phyloP scores from a whole-genome alignment of 2,329 filamentous ascomycete genomes.

The Lomentospora prolificans region DNA sequence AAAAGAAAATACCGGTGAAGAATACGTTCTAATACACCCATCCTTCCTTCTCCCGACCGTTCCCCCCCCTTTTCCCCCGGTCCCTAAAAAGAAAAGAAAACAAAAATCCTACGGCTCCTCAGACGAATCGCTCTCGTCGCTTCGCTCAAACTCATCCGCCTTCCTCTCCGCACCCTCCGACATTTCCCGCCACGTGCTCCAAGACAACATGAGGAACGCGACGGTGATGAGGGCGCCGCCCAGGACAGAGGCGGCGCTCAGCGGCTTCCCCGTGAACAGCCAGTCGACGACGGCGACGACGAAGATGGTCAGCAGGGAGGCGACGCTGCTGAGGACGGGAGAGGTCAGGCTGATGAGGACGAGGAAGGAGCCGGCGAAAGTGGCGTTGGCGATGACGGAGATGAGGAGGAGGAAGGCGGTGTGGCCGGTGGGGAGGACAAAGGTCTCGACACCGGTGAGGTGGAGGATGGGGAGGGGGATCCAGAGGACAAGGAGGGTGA shows the following conservation, averaged over 20 bases:
- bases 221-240: conserved; percentile 83
- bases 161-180: conserved; percentile 65
- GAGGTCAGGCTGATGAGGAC: conserved; percentile 88
- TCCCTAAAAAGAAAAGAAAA: no score
- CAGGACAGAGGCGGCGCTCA: conserved; percentile 63
- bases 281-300: conserved; percentile 90
- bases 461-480: conserved; percentile 82
- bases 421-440: conserved; percentile 69
- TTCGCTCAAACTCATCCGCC: conserved; percentile 37
- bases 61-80: no score
- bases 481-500: conserved; percentile 85
- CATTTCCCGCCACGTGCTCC: conserved; percentile 91
- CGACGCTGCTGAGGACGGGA: conserved; percentile 85
- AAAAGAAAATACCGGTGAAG: no score
- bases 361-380: conserved; percentile 86
- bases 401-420: conserved; percentile 72
- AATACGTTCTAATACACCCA: no score
- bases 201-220: conserved; percentile 80
- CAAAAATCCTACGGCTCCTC: conserved; percentile 14
- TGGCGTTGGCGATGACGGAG: conserved; percentile 77
- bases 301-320: conserved; percentile 91
- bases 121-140: conserved; percentile 31
- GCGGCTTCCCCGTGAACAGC: conserved; percentile 66
- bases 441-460: conserved; percentile 65
- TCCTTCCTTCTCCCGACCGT: no score